Conservation (phyloP, 192 early-diverging fungal genomes). For the Allomyces macrogynus region DNA sequence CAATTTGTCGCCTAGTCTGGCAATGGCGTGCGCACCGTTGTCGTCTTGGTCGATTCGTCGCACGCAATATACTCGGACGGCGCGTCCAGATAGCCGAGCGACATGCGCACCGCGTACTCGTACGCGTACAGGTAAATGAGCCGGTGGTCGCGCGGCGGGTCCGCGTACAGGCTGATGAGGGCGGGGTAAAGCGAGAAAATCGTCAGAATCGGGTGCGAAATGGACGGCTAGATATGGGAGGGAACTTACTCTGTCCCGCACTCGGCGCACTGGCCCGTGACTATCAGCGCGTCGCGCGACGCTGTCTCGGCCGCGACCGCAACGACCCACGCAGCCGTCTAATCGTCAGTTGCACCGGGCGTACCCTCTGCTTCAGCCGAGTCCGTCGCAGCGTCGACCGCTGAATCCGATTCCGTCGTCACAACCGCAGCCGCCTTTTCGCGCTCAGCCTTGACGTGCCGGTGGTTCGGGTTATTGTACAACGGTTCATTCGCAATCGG, state of each 20-base stretch:
- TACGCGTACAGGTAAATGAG: slow-evolving; percentile 83
- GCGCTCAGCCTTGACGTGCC: neutral
- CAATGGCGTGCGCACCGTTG: neutral
- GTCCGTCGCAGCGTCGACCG: slow-evolving; percentile 8
- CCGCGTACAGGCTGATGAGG: slow-evolving; percentile 22
- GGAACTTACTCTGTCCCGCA: slow-evolving; percentile 1
- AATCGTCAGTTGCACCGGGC: slow-evolving; percentile 1
- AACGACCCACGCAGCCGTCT: slow-evolving; percentile 3
- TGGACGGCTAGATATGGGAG: slow-evolving; percentile 7
- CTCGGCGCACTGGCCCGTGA: slow-evolving; percentile 4
- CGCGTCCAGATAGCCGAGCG: neutral
- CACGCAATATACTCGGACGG: neutral
- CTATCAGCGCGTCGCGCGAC: neutral
- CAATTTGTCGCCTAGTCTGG: neutral
- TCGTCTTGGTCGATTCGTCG: neutral
- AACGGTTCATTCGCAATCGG: slow-evolving; percentile 93
- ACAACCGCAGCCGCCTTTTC: neutral
- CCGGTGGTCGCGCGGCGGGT: slow-evolving; percentile 55
- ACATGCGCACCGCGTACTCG: slow-evolving; percentile 24
- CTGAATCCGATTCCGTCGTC: slow-evolving; percentile 5
- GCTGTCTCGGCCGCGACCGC: slow-evolving; percentile 4
- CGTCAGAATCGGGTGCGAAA: neutral
- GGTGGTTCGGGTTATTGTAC: slow-evolving; percentile 41
- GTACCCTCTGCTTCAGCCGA: slow-evolving; percentile 6
- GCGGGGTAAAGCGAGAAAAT: slow-evolving; percentile 29